These are phyloP conservation scores for Naganishia vaughanmartiniae DNA, from an alignment of 768 basidiomycete species.

Conservation along the genomic window DNA sequence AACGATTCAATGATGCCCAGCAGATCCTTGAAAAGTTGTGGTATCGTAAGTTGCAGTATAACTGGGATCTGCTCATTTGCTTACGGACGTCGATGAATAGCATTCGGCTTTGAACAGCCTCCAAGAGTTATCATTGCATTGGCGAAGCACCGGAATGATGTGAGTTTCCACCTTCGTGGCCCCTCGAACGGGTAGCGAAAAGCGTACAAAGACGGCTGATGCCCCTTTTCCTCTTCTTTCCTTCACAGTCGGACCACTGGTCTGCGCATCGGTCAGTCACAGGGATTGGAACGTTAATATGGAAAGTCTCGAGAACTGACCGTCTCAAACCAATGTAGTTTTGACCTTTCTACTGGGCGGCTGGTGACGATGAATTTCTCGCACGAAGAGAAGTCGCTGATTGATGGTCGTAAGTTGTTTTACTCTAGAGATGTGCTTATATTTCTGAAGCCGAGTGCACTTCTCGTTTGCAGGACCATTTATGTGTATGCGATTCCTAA, in stretches of 20 bases:
- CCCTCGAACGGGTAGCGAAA: background rate
- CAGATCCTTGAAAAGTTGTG: constrained; percentile 49
- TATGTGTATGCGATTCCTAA: constrained; percentile 39
- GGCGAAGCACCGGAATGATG: constrained; percentile 47
- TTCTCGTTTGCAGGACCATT: constrained; percentile 39
- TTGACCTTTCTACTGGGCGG: constrained; percentile 43
- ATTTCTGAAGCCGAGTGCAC: background rate
- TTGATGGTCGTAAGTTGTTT: constrained; percentile 44
- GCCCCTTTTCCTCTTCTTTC: constrained; percentile 1
- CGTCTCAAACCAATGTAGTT: constrained; percentile 22
- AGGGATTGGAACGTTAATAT: background rate
- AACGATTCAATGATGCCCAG: constrained; percentile 42
- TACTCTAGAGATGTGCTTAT: background rate
- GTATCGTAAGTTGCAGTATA: constrained; percentile 40
- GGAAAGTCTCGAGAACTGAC: background rate
- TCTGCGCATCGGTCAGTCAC: constrained; percentile 45
- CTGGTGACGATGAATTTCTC: constrained; percentile 45
- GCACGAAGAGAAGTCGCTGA: constrained; percentile 36
- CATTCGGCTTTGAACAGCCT: constrained; percentile 42
- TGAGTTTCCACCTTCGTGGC: constrained; percentile 20
- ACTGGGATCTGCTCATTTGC: background rate
- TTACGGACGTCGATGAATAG: constrained; percentile 42
- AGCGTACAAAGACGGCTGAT: constrained; percentile 25
- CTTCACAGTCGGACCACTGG: constrained; percentile 41
- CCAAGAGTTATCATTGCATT: constrained; percentile 50